Conservation (phyloP, 768 basidiomycete species). For the Boletus fagicola region DNA sequence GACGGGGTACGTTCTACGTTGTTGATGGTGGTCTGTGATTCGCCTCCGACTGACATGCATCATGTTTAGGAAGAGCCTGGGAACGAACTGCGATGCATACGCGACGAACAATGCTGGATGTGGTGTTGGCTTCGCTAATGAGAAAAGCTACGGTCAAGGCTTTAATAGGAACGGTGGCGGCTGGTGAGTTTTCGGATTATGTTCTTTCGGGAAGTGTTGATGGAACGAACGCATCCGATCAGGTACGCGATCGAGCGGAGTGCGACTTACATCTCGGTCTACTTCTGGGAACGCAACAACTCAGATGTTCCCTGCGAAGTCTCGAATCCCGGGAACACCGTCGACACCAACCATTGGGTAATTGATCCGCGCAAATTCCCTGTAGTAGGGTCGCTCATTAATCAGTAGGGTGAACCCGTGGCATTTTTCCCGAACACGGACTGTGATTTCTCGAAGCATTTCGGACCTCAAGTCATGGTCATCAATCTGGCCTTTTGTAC, state of each 20-base stretch:
- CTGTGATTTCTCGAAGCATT: slow-evolving; percentile 55
- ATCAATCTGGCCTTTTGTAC: slow-evolving; percentile 15
- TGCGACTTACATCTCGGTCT: slow-evolving; percentile 34
- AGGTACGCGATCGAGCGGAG: slow-evolving; percentile 37
- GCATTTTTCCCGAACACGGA: slow-evolving; percentile 60
- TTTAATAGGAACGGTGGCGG: slow-evolving; percentile 36
- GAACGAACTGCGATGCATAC: slow-evolving; percentile 26
- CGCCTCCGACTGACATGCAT: not conserved
- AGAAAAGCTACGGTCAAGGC: slow-evolving; percentile 29
- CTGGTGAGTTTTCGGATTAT: slow-evolving; percentile 18
- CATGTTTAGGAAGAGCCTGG: slow-evolving; percentile 8
- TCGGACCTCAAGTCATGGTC: slow-evolving; percentile 54
- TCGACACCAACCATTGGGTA: slow-evolving; percentile 23
- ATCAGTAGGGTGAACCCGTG: slow-evolving; percentile 49
- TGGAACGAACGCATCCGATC: not conserved
- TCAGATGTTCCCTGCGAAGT: slow-evolving; percentile 34
- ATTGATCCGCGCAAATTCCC: not conserved
- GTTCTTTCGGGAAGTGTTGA: not conserved
- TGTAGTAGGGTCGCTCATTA: not conserved
- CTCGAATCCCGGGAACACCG: slow-evolving; percentile 13
- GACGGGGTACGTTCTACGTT: slow-evolving; percentile 27
- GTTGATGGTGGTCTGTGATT: not conserved
- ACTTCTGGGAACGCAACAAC: slow-evolving; percentile 38
- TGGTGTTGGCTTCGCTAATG: slow-evolving; percentile 23
- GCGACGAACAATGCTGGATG: slow-evolving; percentile 31